Percentiles rank a stretch among this genome's conserved stretches.
phyloP scores from a whole-genome alignment of 805 yeast genomes.

The Jamesozyma jinghongensis region DNA sequence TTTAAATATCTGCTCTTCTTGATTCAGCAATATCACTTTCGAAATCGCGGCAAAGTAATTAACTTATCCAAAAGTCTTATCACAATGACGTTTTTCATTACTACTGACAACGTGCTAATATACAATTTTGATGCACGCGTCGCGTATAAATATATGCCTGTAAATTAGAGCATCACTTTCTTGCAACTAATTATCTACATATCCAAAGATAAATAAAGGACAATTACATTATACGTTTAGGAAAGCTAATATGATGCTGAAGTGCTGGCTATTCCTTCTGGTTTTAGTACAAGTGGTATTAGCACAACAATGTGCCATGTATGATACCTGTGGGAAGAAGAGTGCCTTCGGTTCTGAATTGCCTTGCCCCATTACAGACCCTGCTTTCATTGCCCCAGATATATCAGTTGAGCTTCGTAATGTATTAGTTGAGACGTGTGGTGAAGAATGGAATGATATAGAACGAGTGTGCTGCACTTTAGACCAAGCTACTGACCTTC shows the following conservation, averaged over 20 bases:
- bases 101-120: too few relatives aligned
- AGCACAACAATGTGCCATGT: conserved; percentile 28
- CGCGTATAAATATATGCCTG: too few relatives aligned
- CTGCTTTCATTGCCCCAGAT: conserved; percentile 37
- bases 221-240: too few relatives aligned
- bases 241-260: background rate
- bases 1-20: too few relatives aligned
- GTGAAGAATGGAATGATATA: conserved; percentile 47
- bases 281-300: background rate
- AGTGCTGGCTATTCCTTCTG: background rate
- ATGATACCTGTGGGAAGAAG: conserved; percentile 62
- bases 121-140: too few relatives aligned
- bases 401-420: conserved; percentile 33
- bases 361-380: conserved; percentile 63
- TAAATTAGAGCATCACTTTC: too few relatives aligned
- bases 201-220: too few relatives aligned
- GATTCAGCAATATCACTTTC: too few relatives aligned
- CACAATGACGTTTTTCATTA: too few relatives aligned
- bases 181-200: too few relatives aligned
- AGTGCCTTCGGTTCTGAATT: conserved; percentile 67
- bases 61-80: too few relatives aligned
- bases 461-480: conserved; percentile 60
- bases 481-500: conserved; percentile 50
- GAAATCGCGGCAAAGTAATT: too few relatives aligned
- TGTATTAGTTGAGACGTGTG: conserved; percentile 56